Conservation (phyloP, 176 grass and related monocot genomes). For the Lolium multiflorum region DNA sequence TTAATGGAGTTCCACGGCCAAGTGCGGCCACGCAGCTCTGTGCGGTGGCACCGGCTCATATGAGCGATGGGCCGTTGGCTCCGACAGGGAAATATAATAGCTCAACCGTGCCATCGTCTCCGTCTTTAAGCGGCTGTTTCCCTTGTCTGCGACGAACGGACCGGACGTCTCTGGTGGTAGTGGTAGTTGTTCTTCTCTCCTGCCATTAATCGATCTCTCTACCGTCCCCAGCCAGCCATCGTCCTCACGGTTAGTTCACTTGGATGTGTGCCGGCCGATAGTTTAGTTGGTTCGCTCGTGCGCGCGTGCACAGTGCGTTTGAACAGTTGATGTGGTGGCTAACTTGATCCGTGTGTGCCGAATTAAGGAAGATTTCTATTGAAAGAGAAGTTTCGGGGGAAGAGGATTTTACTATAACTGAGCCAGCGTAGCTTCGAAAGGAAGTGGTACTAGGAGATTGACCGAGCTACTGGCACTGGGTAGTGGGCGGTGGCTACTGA, state of each 20-base stretch:
- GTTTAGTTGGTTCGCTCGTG: background rate
- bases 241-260: background rate
- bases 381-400: no score
- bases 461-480: background rate
- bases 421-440: background rate
- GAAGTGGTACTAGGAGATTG: background rate
- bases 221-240: background rate
- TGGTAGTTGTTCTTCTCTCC: background rate
- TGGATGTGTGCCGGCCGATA: background rate
- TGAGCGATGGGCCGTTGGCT: conserved; percentile 2
- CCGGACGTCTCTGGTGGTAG: background rate
- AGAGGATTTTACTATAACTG: conserved; percentile 27
- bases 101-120: conserved; percentile 13
- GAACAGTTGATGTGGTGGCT: background rate
- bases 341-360: background rate
- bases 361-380: conserved; percentile 27
- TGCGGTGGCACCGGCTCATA: background rate
- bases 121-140: conserved; percentile 35
- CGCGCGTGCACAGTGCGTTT: background rate
- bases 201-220: conserved; percentile 25
- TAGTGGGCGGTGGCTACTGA: background rate
- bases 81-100: conserved; percentile 44
- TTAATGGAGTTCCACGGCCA: conserved; percentile 20
- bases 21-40: background rate
- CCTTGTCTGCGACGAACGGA: background rate